phyloP scores from a whole-genome alignment of 148 eudicot genomes.

The Spergularia bocconei region DNA sequence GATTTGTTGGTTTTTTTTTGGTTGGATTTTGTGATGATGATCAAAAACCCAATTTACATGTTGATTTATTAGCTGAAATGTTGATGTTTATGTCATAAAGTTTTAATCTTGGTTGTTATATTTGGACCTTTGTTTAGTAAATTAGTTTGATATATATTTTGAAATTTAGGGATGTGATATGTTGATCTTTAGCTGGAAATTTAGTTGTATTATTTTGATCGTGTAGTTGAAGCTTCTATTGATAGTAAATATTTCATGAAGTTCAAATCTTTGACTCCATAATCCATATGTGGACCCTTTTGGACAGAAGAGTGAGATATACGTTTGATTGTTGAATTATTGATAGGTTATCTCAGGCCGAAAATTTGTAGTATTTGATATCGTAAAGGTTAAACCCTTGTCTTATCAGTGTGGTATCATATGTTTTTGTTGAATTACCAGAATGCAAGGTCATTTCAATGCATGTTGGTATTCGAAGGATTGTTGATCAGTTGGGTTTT shows the following conservation, averaged over 20 bases:
- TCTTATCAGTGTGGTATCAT: background rate
- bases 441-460: background rate
- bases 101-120: constrained; percentile 7
- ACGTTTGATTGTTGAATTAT: no score
- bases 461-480: constrained; percentile 2
- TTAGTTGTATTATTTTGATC: background rate
- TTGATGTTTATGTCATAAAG: background rate
- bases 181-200: background rate
- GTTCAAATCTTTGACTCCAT: background rate
- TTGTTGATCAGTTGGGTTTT: background rate
- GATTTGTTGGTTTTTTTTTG: background rate
- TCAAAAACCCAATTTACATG: background rate
- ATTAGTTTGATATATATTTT: background rate
- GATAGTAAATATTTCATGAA: background rate
- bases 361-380: no score
- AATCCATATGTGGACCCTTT: no score
- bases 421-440: background rate
- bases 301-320: background rate
- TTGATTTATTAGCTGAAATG: constrained; percentile 9
- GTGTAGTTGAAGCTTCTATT: background rate
- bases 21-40: constrained; percentile 3
- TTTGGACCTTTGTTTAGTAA: background rate
- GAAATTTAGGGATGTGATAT: background rate
- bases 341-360: no score
- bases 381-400: background rate